A percentile compares a stretch with the other conserved stretches of the same genome.
phyloP scores from a whole-genome alignment of 768 basidiomycete genomes.

The Termitomyces sp. region DNA sequence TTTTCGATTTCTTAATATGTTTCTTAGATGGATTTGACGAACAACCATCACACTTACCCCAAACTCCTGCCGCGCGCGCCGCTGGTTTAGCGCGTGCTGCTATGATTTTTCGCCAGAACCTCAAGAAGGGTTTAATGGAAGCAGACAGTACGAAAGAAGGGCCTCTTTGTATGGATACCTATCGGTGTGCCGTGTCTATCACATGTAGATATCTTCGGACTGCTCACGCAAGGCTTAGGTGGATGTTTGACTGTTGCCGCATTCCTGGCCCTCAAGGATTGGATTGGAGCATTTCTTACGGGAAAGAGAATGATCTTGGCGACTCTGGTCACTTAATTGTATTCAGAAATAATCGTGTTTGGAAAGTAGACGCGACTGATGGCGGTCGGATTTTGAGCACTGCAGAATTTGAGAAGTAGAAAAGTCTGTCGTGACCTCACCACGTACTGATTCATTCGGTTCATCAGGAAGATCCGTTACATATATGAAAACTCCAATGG shows the following conservation, averaged over 20 bases:
- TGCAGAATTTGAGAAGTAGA: constrained; percentile 59
- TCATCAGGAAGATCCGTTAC: constrained; percentile 63
- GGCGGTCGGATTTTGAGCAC: constrained; percentile 59
- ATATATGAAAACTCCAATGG: constrained; percentile 62
- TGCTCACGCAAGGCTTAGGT: constrained; percentile 35
- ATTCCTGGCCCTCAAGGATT: constrained; percentile 67
- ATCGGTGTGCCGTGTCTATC: constrained; percentile 43
- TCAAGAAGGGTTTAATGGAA: constrained; percentile 59
- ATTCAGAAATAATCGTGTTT: constrained; percentile 79
- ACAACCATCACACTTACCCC: constrained; percentile 56
- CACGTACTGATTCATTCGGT: not conserved
- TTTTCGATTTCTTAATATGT: not conserved
- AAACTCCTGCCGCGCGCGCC: constrained; percentile 59
- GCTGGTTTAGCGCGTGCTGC: constrained; percentile 66
- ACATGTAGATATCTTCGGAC: not conserved
- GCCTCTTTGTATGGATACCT: constrained; percentile 84
- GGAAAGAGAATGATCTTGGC: constrained; percentile 48
- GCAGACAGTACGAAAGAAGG: constrained; percentile 67
- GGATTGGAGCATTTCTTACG: constrained; percentile 75
- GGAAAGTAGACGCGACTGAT: constrained; percentile 66
- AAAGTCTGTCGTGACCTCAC: not conserved
- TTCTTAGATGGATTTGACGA: constrained; percentile 71
- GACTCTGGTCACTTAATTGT: constrained; percentile 79
- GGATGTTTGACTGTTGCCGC: constrained; percentile 92
- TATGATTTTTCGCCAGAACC: constrained; percentile 67